A percentile compares a stretch with the other conserved stretches of the same genome.
Conservation (phyloP, 441 rosid species). For the Manihot esculenta region DNA sequence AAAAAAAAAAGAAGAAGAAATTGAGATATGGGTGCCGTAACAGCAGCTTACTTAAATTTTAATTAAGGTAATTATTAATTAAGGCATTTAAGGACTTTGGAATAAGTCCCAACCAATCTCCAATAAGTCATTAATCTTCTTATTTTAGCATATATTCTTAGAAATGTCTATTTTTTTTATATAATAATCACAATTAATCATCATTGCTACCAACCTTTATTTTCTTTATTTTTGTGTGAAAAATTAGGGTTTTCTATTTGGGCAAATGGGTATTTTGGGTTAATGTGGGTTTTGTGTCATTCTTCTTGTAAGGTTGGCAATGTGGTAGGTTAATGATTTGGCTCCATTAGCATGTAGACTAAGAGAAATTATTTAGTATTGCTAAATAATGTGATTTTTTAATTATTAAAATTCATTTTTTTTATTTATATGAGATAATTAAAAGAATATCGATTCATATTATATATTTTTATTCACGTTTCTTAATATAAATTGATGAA, state of each 20-base stretch:
- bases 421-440: too few relatives aligned
- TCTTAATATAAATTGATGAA: too few relatives aligned
- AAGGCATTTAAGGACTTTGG: slow-evolving; percentile 18
- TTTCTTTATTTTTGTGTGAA: neutral
- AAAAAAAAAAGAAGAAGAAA: neutral
- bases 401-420: too few relatives aligned
- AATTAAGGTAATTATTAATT: neutral
- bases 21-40: slow-evolving; percentile 42
- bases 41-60: slow-evolving; percentile 21
- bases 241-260: neutral
- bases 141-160: slow-evolving; percentile 14
- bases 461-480: too few relatives aligned
- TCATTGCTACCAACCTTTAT: neutral
- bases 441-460: too few relatives aligned
- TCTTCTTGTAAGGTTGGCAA: neutral
- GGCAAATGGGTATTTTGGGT: neutral
- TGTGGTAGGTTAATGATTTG: neutral
- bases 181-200: slow-evolving; percentile 1
- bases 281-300: too few relatives aligned
- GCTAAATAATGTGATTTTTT: too few relatives aligned
- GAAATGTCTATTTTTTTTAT: neutral
- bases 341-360: too few relatives aligned
- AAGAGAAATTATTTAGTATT: too few relatives aligned
- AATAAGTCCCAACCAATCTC: slow-evolving; percentile 26
- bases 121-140: slow-evolving; percentile 15